A percentile compares a stretch with the other conserved stretches of the same genome.
phyloP scores from a whole-genome alignment of 2,329 filamentous ascomycete species.

The Daldinia sp. region DNA sequence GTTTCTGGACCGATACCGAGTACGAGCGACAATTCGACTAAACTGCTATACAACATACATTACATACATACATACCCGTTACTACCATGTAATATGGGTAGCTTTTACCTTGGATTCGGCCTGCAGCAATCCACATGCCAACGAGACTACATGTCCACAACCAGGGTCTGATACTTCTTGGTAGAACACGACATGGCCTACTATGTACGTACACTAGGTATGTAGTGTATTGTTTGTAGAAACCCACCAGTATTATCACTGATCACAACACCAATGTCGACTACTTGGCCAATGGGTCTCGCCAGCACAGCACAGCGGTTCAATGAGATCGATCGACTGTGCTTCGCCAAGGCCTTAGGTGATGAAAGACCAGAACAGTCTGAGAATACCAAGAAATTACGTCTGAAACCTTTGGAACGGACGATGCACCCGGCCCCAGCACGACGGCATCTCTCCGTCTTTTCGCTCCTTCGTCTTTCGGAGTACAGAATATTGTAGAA shows the following conservation, averaged over 20 bases:
- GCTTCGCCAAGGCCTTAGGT: constrained; percentile 16
- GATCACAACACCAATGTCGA: constrained; percentile 15
- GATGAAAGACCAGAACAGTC: background rate
- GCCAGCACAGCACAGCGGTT: background rate
- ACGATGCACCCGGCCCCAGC: background rate
- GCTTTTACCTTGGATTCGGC: too few species aligned
- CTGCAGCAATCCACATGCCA: constrained; percentile 24
- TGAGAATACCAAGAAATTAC: constrained; percentile 10
- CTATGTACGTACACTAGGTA: too few species aligned
- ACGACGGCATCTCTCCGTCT: background rate
- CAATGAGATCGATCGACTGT: background rate
- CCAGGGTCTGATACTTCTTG: constrained; percentile 18
- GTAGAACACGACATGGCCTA: constrained; percentile 6
- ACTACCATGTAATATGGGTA: background rate
- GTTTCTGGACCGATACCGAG: constrained; percentile 11
- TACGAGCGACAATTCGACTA: constrained; percentile 10
- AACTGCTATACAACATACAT: background rate
- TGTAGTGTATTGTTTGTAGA: constrained; percentile 1
- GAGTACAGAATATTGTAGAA: background rate
- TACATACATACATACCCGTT: too few species aligned
- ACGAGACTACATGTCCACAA: constrained; percentile 15
- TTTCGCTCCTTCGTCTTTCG: background rate
- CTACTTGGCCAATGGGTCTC: constrained; percentile 9
- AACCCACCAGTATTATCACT: constrained; percentile 6
- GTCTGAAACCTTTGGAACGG: constrained; percentile 6